Percentiles rank a stretch among this genome's conserved stretches.
These are phyloP conservation scores for Diaporthe australafricana DNA, from an alignment of 2,329 filamentous ascomycete species.

Conservation along the genomic window DNA sequence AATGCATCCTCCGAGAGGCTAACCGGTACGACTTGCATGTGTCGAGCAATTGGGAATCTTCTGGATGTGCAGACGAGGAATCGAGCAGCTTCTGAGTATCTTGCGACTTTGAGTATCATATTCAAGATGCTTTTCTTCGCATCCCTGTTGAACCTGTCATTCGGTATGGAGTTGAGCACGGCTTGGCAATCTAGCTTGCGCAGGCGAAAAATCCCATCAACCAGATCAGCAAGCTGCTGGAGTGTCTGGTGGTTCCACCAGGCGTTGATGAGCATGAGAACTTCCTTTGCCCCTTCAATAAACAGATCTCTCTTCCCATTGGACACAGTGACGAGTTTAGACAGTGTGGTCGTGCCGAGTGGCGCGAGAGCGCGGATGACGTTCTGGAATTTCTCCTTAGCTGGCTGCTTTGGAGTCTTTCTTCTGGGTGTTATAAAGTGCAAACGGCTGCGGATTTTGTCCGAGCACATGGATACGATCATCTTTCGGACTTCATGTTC, in stretches of 20 bases:
- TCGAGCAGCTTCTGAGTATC: background rate
- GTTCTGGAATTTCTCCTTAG: background rate
- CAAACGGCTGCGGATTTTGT: background rate
- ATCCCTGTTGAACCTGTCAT: background rate
- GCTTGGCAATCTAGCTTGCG: background rate
- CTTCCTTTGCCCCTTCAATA: background rate
- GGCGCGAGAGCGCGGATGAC: background rate
- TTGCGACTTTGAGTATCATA: background rate
- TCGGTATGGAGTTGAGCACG: background rate
- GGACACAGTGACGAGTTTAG: accelerated
- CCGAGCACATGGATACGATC: background rate
- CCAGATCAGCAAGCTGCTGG: background rate
- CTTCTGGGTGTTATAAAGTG: background rate
- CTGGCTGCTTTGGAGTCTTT: background rate
- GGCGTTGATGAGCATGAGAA: background rate
- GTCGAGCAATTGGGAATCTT: background rate
- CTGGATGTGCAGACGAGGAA: background rate
- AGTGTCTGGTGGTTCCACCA: background rate
- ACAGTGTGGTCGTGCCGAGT: background rate
- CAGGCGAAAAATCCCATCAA: background rate
- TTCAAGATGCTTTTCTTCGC: background rate
- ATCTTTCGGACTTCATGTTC: background rate
- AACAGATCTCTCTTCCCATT: background rate
- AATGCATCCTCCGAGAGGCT: background rate
- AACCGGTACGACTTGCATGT: background rate